Conservation (phyloP, 1,284 basidiomycete species). For the Apiotrichum porosum region DNA sequence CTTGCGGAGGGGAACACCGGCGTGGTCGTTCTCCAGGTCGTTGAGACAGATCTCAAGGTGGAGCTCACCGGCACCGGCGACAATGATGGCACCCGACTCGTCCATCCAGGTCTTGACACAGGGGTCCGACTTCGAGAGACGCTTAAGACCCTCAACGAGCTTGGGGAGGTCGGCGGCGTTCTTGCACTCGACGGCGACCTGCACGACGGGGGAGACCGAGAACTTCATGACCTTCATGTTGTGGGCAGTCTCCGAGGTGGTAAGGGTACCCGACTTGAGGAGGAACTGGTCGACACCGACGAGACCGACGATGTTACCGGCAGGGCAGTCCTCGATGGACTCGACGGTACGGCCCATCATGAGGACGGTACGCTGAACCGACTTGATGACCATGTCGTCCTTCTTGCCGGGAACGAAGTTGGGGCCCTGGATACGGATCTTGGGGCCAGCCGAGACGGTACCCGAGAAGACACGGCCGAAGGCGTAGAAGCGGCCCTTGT, state of each 20-base stretch:
- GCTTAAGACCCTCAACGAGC: slow-evolving; percentile 99
- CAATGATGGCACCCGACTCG: slow-evolving; percentile 96
- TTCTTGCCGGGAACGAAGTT: slow-evolving; percentile 99
- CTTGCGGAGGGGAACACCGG: slow-evolving; percentile 97
- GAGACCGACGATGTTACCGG: slow-evolving; percentile 98
- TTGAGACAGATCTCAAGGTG: slow-evolving; percentile 99
- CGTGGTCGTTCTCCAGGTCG: slow-evolving; percentile 98
- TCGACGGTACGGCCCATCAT: slow-evolving; percentile 99
- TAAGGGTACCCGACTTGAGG: slow-evolving; percentile 98
- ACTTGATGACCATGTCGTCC: slow-evolving; percentile 97
- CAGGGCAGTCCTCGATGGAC: slow-evolving; percentile 98
- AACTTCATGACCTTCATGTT: slow-evolving; percentile 99
- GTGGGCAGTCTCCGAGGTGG: slow-evolving; percentile 96
- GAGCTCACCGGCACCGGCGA: slow-evolving; percentile 98
- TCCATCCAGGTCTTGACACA: slow-evolving; percentile 95
- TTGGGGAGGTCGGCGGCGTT: slow-evolving; percentile 98
- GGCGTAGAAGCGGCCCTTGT: slow-evolving; percentile 99
- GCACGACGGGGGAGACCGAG: slow-evolving; percentile 99
- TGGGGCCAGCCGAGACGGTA: slow-evolving; percentile 93
- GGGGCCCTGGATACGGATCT: slow-evolving; percentile 98
- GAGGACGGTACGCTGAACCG: slow-evolving; percentile 96
- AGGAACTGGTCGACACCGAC: slow-evolving; percentile 99
- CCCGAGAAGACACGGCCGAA: slow-evolving; percentile 99
- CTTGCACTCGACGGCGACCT: slow-evolving; percentile 99
- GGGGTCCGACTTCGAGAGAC: slow-evolving; percentile 99